Evolutionary conservation across 352 stramenopile genomes (phyloP).

Genomic region (Phytopythium delawarense): DNA sequence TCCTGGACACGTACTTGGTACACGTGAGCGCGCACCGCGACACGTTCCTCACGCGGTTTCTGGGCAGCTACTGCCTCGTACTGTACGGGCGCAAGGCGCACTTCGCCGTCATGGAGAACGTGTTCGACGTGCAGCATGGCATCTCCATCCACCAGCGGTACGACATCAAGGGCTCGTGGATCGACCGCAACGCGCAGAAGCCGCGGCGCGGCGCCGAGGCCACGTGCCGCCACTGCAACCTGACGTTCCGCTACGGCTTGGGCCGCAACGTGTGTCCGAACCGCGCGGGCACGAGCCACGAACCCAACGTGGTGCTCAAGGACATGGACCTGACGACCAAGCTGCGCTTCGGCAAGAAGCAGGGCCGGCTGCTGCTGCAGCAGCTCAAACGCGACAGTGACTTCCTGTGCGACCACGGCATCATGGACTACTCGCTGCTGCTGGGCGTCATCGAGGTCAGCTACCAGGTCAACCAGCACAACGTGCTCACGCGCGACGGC

Average conservation of each 20-base stretch:
- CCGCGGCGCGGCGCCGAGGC: slow-evolving; percentile 45
- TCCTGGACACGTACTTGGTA: slow-evolving; percentile 57
- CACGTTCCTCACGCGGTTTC: slow-evolving; percentile 78
- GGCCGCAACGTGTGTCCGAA: slow-evolving; percentile 60
- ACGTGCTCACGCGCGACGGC: slow-evolving; percentile 57
- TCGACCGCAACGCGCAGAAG: slow-evolving; percentile 73
- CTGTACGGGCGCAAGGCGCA: slow-evolving; percentile 68
- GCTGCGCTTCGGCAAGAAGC: slow-evolving; percentile 45
- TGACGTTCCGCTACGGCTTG: slow-evolving; percentile 52
- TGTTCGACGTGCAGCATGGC: slow-evolving; percentile 78
- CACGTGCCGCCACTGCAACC: slow-evolving; percentile 69
- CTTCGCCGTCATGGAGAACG: slow-evolving; percentile 90
- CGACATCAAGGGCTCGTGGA: slow-evolving; percentile 87
- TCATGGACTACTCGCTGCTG: slow-evolving; percentile 87
- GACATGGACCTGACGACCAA: slow-evolving; percentile 83
- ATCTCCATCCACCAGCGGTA: slow-evolving; percentile 80
- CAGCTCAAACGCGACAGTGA: slow-evolving; percentile 69
- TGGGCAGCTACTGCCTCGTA: slow-evolving; percentile 77
- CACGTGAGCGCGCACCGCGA: slow-evolving; percentile 51
- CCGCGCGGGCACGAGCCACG: slow-evolving; percentile 44
- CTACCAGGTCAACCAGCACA: slow-evolving; percentile 69
- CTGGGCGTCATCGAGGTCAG: slow-evolving; percentile 75
- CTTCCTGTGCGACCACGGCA: slow-evolving; percentile 60
- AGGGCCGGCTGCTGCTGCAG: slow-evolving; percentile 36
- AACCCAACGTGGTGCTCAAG: slow-evolving; percentile 73